Conservation (phyloP, 108 stramenopile genomes). For the Nitzschia palea region DNA sequence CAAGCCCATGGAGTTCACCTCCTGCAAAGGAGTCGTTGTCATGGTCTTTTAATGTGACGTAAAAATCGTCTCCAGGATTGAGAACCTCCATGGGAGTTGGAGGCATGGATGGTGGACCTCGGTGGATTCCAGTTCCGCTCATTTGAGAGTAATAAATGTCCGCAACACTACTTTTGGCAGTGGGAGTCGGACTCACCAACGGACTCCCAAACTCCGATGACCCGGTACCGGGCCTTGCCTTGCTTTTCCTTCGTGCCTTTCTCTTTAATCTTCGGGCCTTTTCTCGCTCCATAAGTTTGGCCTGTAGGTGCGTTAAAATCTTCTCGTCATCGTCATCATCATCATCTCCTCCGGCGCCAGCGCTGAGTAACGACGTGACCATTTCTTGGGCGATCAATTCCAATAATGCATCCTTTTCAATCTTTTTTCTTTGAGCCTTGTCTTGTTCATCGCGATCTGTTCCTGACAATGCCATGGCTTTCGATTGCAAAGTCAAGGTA, state of each 20-base stretch:
- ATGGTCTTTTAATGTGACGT: neutral
- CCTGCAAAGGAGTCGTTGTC: constrained; percentile 22
- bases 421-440: neutral
- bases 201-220: neutral
- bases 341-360: neutral
- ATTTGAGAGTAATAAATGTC: neutral
- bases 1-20: neutral
- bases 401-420: constrained; percentile 25
- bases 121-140: neutral
- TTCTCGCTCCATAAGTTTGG: constrained; percentile 5
- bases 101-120: neutral
- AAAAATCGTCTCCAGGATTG: constrained; percentile 3
- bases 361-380: constrained; percentile 11
- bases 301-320: constrained; percentile 8
- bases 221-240: neutral
- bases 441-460: neutral
- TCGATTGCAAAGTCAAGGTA: neutral
- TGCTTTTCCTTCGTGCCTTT: neutral
- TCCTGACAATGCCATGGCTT: neutral
- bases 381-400: constrained; percentile 24
- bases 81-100: neutral
- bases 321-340: constrained; percentile 16
- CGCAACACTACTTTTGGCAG: neutral
- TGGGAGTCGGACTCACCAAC: neutral
- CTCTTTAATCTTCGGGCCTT: constrained; percentile 5